Base-by-base conservation (phyloP, 1,284 basidiomycete genomes). In the Microbotryum lychnidis-dioicae region DNA sequence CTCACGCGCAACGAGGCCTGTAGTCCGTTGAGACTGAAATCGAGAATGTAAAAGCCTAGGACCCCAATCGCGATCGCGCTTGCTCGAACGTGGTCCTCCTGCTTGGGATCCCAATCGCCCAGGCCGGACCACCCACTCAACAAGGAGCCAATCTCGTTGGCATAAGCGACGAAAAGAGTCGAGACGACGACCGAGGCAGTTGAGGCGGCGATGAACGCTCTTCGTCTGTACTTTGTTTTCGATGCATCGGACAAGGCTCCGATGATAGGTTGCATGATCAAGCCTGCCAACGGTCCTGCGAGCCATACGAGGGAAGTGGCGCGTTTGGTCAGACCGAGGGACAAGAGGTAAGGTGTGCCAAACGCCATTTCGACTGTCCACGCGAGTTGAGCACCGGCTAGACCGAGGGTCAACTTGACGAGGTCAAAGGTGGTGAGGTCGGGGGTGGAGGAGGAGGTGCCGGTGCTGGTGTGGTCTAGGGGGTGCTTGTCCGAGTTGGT, bases 191-290 rank as follows among this genome's bases (percentile, higher is more conserved):
- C 52, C 21, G 64, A 21, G 6, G 50, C 1, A 14, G 65, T 49
- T 12, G 65, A 66, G 49, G 54, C 12, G 48, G 58, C 20, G 48
- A 69, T 63, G 57, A 59, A 69, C 20, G 31, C 45, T 4, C 67
- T 53, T 2, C 67, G 57, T 6, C 67, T 60, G 50, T 57, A 69
- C 29, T 50, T 58, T 0, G 58, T 49, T 20, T 56, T 23, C 7
- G 57, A 58, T 1, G 60, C 33, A 55, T 69, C 67, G 12, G 67
- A 69, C 16, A 69, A 44, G n/a, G 67, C 65, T 23, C 91, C 93
- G 66, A 97, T 93, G 63, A 97, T 81, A 23, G 94, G 94, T 74
- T 97, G 94, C 6, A 91, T 91, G 58, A 97, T 80, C 54, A 97
- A 80, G 12, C 94, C 94, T 61, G 89, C 90, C 64, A 97, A 76